Conservation (phyloP, 345 rosid genomes). For the Syzygium oleosum region DNA sequence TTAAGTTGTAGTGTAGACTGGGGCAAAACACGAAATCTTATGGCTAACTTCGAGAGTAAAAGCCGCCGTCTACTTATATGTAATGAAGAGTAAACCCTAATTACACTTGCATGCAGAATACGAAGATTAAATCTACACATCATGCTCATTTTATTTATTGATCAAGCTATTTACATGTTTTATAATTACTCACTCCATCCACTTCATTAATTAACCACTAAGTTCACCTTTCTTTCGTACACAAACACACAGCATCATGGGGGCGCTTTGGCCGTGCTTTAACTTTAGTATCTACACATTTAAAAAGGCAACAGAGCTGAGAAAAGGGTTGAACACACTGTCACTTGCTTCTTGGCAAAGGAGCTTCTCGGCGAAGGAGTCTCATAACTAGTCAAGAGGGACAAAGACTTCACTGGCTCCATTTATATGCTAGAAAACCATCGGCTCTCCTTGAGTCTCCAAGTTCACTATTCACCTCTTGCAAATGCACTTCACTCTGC, state of each 20-base stretch:
- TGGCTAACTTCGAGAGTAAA: neutral
- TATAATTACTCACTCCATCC: too few species aligned
- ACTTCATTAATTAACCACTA: too few species aligned
- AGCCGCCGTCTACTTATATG: neutral
- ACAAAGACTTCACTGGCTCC: neutral
- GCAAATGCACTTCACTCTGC: neutral
- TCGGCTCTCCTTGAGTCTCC: neutral
- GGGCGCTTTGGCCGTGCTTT: too few species aligned
- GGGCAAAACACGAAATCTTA: neutral
- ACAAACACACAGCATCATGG: too few species aligned
- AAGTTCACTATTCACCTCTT: neutral
- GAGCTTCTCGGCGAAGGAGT: neutral
- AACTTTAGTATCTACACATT: too few species aligned
- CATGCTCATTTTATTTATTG: too few species aligned
- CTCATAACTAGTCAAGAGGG: neutral
- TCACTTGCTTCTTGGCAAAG: neutral
- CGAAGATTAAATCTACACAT: too few species aligned
- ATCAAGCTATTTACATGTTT: too few species aligned
- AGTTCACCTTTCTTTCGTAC: too few species aligned
- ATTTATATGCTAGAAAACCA: neutral
- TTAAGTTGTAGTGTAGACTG: neutral
- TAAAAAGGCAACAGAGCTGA: too few species aligned
- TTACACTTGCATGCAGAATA: too few species aligned
- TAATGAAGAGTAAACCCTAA: neutral
- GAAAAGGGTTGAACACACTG: too few species aligned